A percentile compares a stretch with the other conserved stretches of the same genome.
These are phyloP conservation scores for Bolboschoenus planiculmis DNA, from an alignment of 176 grass and related monocot genomes.

Conservation along the genomic window DNA sequence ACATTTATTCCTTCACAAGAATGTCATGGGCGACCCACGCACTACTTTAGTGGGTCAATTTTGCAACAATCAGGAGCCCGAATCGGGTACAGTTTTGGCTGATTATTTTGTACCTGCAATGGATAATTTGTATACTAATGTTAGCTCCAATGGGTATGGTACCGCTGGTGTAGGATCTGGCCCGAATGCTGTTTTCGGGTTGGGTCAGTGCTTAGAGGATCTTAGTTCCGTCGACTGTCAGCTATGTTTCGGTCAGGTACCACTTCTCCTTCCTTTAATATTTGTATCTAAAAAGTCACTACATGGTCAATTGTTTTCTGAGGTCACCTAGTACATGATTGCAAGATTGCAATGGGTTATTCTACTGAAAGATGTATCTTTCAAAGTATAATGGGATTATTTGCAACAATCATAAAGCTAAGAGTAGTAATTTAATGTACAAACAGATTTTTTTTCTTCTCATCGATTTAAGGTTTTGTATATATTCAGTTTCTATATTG, in stretches of 20 bases:
- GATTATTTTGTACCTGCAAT: conserved; percentile 64
- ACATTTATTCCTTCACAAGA: neutral
- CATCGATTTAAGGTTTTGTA: neutral
- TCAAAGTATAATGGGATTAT: neutral
- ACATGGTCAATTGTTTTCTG: neutral
- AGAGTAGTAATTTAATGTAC: neutral
- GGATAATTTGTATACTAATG: conserved; percentile 59
- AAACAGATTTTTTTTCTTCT: neutral
- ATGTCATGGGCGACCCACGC: conserved; percentile 30
- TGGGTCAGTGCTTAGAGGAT: conserved; percentile 68
- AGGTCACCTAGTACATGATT: neutral
- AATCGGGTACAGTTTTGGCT: conserved; percentile 35
- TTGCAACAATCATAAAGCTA: neutral
- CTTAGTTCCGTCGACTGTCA: conserved; percentile 57
- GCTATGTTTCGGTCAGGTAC: conserved; percentile 72
- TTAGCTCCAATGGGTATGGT: conserved; percentile 55
- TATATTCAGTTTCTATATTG: neutral
- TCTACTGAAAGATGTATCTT: neutral
- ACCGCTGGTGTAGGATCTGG: conserved; percentile 30
- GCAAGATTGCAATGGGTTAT: neutral
- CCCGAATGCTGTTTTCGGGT: conserved; percentile 53
- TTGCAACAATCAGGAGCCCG: conserved; percentile 22
- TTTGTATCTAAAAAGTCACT: neutral
- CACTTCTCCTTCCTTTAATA: conserved; percentile 39
- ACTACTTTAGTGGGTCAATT: conserved; percentile 30